Conservation (phyloP, 441 rosid species). For the Gossypium lobatum region DNA sequence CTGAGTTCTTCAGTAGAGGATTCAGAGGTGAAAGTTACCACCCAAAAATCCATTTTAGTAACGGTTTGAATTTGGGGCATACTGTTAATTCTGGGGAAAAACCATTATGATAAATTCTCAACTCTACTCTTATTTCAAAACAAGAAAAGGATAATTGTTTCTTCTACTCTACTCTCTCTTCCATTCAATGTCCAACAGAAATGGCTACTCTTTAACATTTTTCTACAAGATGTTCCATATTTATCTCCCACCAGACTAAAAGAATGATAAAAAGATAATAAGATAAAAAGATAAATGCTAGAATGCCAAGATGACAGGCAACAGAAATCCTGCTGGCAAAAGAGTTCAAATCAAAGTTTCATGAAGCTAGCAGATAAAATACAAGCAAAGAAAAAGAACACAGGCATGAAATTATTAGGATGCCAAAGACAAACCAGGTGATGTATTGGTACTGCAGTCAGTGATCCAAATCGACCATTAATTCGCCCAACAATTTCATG, state of each 20-base stretch:
- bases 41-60: background rate
- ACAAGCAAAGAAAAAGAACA: background rate
- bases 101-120: background rate
- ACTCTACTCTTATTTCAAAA: background rate
- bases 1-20: background rate
- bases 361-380: constrained; percentile 5
- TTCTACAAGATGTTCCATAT: background rate
- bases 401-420: constrained; percentile 7
- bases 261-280: background rate
- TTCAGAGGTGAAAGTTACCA: background rate
- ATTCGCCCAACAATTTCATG: constrained; percentile 99
- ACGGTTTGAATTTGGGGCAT: background rate
- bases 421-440: constrained; percentile 67
- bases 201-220: background rate
- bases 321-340: background rate
- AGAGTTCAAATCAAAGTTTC: background rate
- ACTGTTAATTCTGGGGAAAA: background rate
- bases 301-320: background rate
- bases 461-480: constrained; percentile 97
- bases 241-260: background rate
- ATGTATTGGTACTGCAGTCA: constrained; percentile 93
- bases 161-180: background rate
- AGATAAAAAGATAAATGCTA: background rate
- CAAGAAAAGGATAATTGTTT: background rate
- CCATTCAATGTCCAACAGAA: background rate